These are phyloP conservation scores for Curvularia spicifera DNA, from an alignment of 2,329 filamentous ascomycete species.

Conservation along the genomic window DNA sequence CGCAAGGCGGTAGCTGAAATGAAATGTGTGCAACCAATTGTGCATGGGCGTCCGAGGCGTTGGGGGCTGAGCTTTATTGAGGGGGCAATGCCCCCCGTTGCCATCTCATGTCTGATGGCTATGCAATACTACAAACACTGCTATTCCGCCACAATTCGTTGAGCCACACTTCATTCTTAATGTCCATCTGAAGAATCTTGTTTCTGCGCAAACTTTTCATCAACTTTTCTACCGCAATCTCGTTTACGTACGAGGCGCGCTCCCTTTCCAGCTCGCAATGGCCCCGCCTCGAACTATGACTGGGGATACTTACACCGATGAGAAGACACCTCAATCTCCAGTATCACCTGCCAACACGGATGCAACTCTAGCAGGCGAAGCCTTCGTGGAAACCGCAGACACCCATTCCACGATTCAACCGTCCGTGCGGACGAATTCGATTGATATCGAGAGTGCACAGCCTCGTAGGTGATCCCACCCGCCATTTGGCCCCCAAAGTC, in stretches of 20 bases:
- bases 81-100: constrained; percentile 11
- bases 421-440: constrained; percentile 18
- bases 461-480: constrained; percentile 36
- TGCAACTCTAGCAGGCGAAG: constrained; percentile 39
- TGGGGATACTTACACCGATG: constrained; percentile 38
- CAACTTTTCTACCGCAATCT: constrained; percentile 13
- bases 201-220: constrained; percentile 11
- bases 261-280: constrained; percentile 23
- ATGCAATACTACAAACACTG: constrained; percentile 32
- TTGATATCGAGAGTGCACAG: constrained; percentile 36
- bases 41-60: constrained; percentile 25
- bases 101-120: constrained; percentile 8
- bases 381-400: constrained; percentile 40
- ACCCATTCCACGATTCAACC: constrained; percentile 20
- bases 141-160: constrained; percentile 34
- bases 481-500: constrained; percentile 23
- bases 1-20: constrained; percentile 22
- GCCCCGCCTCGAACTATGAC: constrained; percentile 42
- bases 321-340: constrained; percentile 35
- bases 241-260: constrained; percentile 13
- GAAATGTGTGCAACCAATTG: constrained; percentile 18
- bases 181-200: constrained; percentile 22
- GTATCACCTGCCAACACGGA: constrained; percentile 40
- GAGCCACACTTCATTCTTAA: constrained; percentile 34
- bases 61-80: constrained; percentile 24